These are phyloP conservation scores for Silybum marianum DNA, from an alignment of 129 eudicot species.

Conservation along the genomic window DNA sequence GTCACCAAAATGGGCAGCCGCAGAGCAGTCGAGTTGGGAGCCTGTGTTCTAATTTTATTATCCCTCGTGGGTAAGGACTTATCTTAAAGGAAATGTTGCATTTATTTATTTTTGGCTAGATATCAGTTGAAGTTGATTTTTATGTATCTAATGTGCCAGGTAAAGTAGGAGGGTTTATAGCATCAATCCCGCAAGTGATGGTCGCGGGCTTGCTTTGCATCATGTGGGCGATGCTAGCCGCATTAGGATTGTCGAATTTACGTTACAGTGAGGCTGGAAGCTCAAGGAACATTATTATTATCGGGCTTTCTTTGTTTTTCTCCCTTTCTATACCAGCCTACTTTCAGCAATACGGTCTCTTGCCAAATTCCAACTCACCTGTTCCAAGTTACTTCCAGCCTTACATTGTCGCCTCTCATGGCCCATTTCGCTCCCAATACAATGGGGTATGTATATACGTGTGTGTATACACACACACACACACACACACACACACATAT, in stretches of 20 bases:
- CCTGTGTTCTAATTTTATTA: slow-evolving; percentile 61
- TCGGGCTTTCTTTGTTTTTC: slow-evolving; percentile 88
- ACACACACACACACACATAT: no score
- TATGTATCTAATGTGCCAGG: slow-evolving; percentile 46
- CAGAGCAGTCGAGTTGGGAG: slow-evolving; percentile 91
- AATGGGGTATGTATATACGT: slow-evolving; percentile 60
- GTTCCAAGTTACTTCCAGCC: slow-evolving; percentile 91
- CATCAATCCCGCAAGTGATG: slow-evolving; percentile 91
- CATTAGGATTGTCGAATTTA: slow-evolving; percentile 85
- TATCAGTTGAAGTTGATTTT: not conserved
- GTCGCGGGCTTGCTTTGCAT: slow-evolving; percentile 94
- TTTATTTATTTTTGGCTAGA: not conserved
- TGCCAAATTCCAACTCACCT: slow-evolving; percentile 69
- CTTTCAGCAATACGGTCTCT: slow-evolving; percentile 86
- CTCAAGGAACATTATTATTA: slow-evolving; percentile 88
- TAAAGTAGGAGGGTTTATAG: slow-evolving; percentile 95
- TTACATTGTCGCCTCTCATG: slow-evolving; percentile 90
- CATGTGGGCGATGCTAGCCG: slow-evolving; percentile 99
- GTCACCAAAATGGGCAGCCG: slow-evolving; percentile 99
- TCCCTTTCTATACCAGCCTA: slow-evolving; percentile 87
- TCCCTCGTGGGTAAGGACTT: slow-evolving; percentile 72
- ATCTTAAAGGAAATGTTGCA: not conserved
- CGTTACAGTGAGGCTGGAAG: slow-evolving; percentile 98
- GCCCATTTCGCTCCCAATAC: slow-evolving; percentile 65
- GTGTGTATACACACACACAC: not conserved